Conservation (phyloP, 331 rosid species). For the Malus hybrid region DNA sequence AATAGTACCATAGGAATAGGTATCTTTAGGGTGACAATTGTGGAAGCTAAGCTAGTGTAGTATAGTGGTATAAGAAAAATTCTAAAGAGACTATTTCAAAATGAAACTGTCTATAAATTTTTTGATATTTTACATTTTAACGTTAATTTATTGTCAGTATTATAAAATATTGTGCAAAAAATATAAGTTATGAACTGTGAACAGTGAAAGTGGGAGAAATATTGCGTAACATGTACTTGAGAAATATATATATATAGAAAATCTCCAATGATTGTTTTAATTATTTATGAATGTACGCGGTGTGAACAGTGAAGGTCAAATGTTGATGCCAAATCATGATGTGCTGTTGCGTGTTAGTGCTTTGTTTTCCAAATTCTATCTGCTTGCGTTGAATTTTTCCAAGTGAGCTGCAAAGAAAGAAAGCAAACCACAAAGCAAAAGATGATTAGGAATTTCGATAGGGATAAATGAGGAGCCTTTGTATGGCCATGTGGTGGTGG, state of each 20-base stretch:
- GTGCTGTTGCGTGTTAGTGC: background rate
- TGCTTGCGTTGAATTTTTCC: background rate
- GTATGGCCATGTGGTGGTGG: too few species aligned
- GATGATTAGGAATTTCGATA: background rate
- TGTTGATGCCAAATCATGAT: background rate
- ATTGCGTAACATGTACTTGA: background rate
- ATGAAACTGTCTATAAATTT: rapidly evolving
- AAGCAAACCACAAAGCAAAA: background rate
- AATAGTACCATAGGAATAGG: too few species aligned
- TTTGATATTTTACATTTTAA: rapidly evolving
- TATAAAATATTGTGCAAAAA: too few species aligned
- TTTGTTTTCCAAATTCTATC: background rate
- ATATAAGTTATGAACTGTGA: too few species aligned
- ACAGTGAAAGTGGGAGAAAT: too few species aligned
- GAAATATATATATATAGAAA: background rate
- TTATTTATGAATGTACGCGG: background rate
- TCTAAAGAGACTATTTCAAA: rapidly evolving
- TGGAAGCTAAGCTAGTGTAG: too few species aligned
- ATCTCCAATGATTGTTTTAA: background rate
- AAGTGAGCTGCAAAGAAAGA: background rate
- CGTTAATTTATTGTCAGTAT: too few species aligned
- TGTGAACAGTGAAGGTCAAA: background rate
- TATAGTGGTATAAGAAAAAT: too few species aligned
- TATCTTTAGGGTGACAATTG: too few species aligned
- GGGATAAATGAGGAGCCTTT: background rate